Evolutionary conservation across 2,329 filamentous ascomycete species (phyloP).

Genomic region (Neobulgaria alba): DNA sequence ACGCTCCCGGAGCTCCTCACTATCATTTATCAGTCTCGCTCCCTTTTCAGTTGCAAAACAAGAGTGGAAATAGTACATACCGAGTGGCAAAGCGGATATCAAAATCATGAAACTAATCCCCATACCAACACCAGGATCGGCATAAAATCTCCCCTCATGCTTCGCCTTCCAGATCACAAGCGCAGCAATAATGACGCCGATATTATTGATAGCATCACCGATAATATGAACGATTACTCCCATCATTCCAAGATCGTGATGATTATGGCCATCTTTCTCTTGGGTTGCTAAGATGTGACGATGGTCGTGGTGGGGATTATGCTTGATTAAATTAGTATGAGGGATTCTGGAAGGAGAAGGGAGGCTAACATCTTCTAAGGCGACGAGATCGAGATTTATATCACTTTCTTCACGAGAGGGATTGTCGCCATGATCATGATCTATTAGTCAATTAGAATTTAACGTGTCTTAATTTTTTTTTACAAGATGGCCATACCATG

Average conservation of each 20-base stretch:
- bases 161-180: slow-evolving; percentile 58
- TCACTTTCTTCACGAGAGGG: no score
- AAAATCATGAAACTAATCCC: slow-evolving; percentile 68
- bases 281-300: slow-evolving; percentile 32
- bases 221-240: slow-evolving; percentile 63
- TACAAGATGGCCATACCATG: slow-evolving; percentile 39
- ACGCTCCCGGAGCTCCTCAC: slow-evolving; percentile 55
- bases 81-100: slow-evolving; percentile 50
- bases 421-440: no score
- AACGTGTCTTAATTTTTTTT: no score
- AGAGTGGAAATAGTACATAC: slow-evolving; percentile 8
- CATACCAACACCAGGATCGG: slow-evolving; percentile 60
- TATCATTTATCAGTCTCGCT: slow-evolving; percentile 1
- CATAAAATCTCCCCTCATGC: slow-evolving; percentile 55
- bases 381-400: no score
- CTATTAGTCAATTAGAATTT: no score
- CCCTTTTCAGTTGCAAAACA: not conserved
- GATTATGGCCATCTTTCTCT: slow-evolving; percentile 22
- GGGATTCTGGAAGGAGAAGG: no score
- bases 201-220: slow-evolving; percentile 67
- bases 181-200: slow-evolving; percentile 64
- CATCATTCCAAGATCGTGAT: slow-evolving; percentile 59
- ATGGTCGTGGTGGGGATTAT: slow-evolving; percentile 41
- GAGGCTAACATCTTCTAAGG: no score
- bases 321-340: no score